Percentiles rank a stretch among this genome's conserved stretches.
Conservation (phyloP, 768 basidiomycete species). For the Cystobasidium onofrii region DNA sequence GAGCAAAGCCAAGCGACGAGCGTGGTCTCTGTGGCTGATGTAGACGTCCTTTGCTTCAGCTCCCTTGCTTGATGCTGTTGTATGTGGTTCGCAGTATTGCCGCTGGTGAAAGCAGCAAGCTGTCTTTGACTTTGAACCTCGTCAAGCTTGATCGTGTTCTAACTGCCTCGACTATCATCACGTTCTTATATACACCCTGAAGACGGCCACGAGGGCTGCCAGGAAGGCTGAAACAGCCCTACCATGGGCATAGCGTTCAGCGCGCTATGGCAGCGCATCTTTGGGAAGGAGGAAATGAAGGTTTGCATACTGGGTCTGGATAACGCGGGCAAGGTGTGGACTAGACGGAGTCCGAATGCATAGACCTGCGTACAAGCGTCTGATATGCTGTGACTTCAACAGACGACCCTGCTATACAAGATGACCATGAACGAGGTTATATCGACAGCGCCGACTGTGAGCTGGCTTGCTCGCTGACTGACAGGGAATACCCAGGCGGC, state of each 20-base stretch:
- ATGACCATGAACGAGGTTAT: constrained; percentile 46
- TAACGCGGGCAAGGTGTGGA: constrained; percentile 44
- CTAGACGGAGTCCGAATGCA: not conserved
- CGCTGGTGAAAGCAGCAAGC: not conserved
- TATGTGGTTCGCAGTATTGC: constrained; percentile 37
- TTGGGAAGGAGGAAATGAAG: constrained; percentile 45
- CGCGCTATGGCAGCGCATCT: constrained; percentile 43
- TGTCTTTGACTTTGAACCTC: not conserved
- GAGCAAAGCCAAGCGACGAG: not conserved
- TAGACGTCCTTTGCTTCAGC: no score
- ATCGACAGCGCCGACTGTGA: constrained; percentile 45
- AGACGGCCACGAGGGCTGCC: not conserved
- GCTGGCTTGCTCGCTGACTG: not conserved
- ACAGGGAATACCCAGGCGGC: not conserved
- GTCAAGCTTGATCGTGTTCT: not conserved
- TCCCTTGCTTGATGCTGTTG: not conserved
- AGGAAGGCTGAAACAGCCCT: not conserved
- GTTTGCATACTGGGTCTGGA: constrained; percentile 46
- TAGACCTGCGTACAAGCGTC: no score
- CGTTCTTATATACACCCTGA: not conserved
- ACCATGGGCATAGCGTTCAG: constrained; percentile 26
- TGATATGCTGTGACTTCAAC: not conserved
- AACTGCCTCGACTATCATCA: not conserved
- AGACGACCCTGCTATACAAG: constrained; percentile 45
- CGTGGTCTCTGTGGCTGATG: no score